Percentiles rank a stretch among this genome's conserved stretches.
Conservation (phyloP, 495 filamentous ascomycete genomes). For the Penicillium crystallinum region DNA sequence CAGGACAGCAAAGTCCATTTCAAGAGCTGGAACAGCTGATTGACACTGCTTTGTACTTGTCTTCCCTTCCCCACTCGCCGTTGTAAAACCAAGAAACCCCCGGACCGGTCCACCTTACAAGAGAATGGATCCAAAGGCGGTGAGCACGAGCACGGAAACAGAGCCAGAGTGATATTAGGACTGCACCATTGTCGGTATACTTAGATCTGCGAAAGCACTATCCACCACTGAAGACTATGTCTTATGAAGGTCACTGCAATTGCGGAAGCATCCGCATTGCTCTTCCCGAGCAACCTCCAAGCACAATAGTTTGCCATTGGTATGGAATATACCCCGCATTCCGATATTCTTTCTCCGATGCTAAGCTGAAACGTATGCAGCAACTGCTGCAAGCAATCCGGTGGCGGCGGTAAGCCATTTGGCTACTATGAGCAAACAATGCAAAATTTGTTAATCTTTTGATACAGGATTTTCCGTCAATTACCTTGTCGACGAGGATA, state of each 20-base stretch:
- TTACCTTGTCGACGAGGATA: conserved; percentile 16
- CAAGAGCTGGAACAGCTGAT: too few species aligned
- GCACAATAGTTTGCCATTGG: conserved; percentile 25
- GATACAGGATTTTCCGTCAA: conserved; percentile 25
- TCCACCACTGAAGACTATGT: conserved; percentile 9
- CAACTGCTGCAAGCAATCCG: conserved; percentile 19
- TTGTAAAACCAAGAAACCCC: too few species aligned
- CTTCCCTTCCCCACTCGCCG: too few species aligned
- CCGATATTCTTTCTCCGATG: too few species aligned
- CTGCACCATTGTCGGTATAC: too few species aligned
- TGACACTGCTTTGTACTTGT: too few species aligned
- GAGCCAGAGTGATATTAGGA: too few species aligned
- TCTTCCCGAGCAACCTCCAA: conserved; percentile 19
- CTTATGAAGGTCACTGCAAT: conserved; percentile 28
- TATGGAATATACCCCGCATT: background rate
- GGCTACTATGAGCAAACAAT: background rate
- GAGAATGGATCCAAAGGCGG: too few species aligned
- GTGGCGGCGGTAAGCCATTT: conserved; percentile 14
- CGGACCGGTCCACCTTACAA: too few species aligned
- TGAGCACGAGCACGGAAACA: too few species aligned
- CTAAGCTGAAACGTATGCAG: background rate
- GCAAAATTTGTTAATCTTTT: background rate
- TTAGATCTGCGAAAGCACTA: too few species aligned
- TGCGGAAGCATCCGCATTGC: conserved; percentile 24
- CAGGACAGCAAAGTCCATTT: too few species aligned